Evolutionary conservation across 148 eudicot species (phyloP).

Genomic region (Diospyros kaki): DNA sequence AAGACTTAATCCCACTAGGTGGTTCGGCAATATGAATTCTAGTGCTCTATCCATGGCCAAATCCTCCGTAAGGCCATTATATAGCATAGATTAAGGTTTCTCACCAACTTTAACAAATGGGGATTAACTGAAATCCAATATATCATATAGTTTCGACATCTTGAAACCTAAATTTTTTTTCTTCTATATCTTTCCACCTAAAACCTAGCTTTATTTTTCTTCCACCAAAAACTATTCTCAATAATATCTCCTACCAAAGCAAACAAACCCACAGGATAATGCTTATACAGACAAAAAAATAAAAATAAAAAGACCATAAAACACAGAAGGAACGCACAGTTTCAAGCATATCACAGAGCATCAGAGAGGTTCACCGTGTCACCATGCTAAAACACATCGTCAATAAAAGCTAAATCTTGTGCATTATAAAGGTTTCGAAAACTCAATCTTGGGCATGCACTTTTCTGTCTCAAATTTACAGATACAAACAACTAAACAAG

Average conservation of each 20-base stretch:
- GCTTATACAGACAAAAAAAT: not conserved
- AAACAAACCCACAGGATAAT: not conserved
- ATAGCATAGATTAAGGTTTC: too few relatives aligned
- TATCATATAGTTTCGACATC: too few relatives aligned
- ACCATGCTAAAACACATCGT: conserved; percentile 16
- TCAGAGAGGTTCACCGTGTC: conserved; percentile 18
- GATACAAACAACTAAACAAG: not conserved
- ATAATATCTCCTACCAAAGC: not conserved
- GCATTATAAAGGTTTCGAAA: conserved; percentile 12
- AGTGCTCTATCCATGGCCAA: too few relatives aligned
- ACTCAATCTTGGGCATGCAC: conserved; percentile 35
- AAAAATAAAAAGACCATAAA: not conserved
- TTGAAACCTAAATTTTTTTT: too few relatives aligned
- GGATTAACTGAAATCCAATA: too few relatives aligned
- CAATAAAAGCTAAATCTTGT: not conserved
- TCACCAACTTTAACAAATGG: too few relatives aligned
- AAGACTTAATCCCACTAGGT: too few relatives aligned
- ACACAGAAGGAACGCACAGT: not conserved
- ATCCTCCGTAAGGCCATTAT: too few relatives aligned
- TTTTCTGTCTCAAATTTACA: conserved; percentile 1
- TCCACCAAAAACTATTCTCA: not conserved
- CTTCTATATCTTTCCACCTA: too few relatives aligned
- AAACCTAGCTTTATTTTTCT: not conserved
- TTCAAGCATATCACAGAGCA: not conserved
- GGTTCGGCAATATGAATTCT: too few relatives aligned